Evolutionary conservation across 2,329 filamentous ascomycete genomes (phyloP), one percentile per base, ranked within the genome.

Genomic region (Fusarium buharicum): DNA sequence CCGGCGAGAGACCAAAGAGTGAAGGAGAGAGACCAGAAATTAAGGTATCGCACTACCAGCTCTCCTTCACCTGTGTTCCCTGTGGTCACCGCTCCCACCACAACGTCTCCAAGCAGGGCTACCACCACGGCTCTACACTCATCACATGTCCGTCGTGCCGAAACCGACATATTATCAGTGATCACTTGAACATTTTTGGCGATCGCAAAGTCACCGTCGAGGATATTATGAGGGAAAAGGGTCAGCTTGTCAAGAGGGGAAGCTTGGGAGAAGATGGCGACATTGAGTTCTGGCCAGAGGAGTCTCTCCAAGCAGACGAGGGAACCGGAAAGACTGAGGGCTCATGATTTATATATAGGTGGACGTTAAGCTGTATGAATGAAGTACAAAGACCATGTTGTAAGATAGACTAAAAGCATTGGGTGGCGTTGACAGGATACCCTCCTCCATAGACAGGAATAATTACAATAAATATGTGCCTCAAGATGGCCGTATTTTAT

Each of bases 21-120:
- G 70, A 75, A 60, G 67, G 73, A 34, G 50, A 67, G 45, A 66
- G 74, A 5, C 74, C 71, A 13, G 67, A 74, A 20, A 49, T 62
- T 31, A 75, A 74, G 22, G 73, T 86, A 67, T 92, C 92, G 2
- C 86, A 91, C 54, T 99, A 98, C 78, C 84, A 92, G 68, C 83
- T 99, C 64, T 91, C 88, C 45, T 97, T 99, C 75, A 99, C 95
- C 67, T 99, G 95, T 84, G 88, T 90, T 56, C 92, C 91, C 28
- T 99, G 95, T 78, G 81, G 83, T 40, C 80, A 85, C 31, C 89
- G 93, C 55, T 96, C 92, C n/a, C 84, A 87, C 12, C 96, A 99
- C 78, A 85, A 85, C 46, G 82, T 99, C 69, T 92, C 92, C 27
- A 97, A 98, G 77, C 95, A 98, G 73, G 95, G 92, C 28, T 99